phyloP scores from a whole-genome alignment of 345 rosid genomes.

The Populus davidiana region DNA sequence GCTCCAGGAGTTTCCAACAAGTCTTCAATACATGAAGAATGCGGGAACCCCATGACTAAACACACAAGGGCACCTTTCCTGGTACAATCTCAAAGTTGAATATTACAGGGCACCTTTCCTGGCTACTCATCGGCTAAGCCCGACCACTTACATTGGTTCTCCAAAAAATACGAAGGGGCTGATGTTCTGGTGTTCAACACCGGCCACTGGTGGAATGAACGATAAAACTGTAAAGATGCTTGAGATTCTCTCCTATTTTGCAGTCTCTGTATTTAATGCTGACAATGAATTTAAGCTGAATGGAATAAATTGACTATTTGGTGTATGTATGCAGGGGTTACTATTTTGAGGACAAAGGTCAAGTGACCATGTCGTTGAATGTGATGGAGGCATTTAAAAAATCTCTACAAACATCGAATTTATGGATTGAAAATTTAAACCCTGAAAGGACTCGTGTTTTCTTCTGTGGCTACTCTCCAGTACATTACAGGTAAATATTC shows the following conservation, averaged over 20 bases:
- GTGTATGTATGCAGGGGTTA: constrained; percentile 41
- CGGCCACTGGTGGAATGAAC: constrained; percentile 85
- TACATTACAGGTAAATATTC: constrained; percentile 62
- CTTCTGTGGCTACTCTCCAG: constrained; percentile 77
- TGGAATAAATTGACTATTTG: not conserved
- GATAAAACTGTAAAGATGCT: constrained; percentile 56
- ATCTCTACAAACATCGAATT: constrained; percentile 65
- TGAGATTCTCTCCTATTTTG: not conserved
- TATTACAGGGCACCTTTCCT: constrained; percentile 80
- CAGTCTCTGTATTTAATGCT: not conserved
- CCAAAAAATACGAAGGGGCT: constrained; percentile 61
- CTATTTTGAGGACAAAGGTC: constrained; percentile 67
- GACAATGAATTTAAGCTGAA: not conserved
- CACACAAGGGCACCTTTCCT: constrained; percentile 34
- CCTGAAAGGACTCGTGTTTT: constrained; percentile 50
- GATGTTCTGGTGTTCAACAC: constrained; percentile 67
- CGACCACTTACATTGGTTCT: constrained; percentile 63
- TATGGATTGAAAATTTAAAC: constrained; percentile 56
- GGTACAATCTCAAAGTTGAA: constrained; percentile 67
- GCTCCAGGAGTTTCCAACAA: constrained; percentile 49
- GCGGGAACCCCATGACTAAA: constrained; percentile 64
- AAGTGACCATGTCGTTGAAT: constrained; percentile 54
- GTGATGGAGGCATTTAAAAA: constrained; percentile 63
- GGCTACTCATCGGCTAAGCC: constrained; percentile 47
- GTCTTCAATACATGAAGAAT: constrained; percentile 64